These are phyloP conservation scores for Colletotrichum lindemuthianum DNA, from an alignment of 2,329 filamentous ascomycete genomes.

Conservation along the genomic window DNA sequence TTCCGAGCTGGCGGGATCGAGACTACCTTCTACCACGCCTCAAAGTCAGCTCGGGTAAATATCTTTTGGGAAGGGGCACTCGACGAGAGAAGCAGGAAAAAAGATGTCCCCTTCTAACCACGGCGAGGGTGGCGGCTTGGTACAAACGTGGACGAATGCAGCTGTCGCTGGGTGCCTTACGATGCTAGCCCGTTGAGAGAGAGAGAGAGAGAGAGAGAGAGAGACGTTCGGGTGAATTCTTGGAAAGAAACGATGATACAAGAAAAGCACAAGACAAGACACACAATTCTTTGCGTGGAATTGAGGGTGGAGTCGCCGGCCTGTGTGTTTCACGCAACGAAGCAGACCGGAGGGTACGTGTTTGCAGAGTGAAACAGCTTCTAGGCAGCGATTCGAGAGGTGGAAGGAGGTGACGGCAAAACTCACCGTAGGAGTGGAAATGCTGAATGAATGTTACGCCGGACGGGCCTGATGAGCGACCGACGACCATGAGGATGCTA, in stretches of 20 bases:
- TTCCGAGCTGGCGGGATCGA: conserved; percentile 1
- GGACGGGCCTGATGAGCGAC: conserved; percentile 6
- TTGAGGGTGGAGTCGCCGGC: conserved; percentile 24
- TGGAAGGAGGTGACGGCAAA: not conserved
- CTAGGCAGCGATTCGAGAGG: conserved; percentile 8
- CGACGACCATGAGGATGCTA: conserved; percentile 1
- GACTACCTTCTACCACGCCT: conserved; percentile 8
- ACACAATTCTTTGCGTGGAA: conserved; percentile 26
- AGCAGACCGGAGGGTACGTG: conserved; percentile 24
- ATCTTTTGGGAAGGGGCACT: conserved; percentile 1
- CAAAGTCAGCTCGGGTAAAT: conserved; percentile 17
- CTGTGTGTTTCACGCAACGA: conserved; percentile 31
- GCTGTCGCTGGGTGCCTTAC: conserved; percentile 26
- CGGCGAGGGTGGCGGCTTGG: conserved; percentile 19
- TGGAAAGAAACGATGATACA: not conserved
- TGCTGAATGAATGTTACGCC: not conserved
- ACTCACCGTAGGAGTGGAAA: conserved; percentile 12
- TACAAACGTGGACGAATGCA: conserved; percentile 29
- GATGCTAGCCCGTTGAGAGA: conserved; percentile 13
- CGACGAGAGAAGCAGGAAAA: conserved; percentile 5
- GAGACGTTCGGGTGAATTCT: conserved; percentile 4
- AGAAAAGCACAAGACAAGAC: conserved; percentile 4
- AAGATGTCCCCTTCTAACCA: conserved; percentile 26
- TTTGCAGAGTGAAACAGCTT: conserved; percentile 27
- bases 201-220: not conserved